These are phyloP conservation scores for Leersia perrieri DNA, from an alignment of 176 grass and related monocot species.

Conservation along the genomic window DNA sequence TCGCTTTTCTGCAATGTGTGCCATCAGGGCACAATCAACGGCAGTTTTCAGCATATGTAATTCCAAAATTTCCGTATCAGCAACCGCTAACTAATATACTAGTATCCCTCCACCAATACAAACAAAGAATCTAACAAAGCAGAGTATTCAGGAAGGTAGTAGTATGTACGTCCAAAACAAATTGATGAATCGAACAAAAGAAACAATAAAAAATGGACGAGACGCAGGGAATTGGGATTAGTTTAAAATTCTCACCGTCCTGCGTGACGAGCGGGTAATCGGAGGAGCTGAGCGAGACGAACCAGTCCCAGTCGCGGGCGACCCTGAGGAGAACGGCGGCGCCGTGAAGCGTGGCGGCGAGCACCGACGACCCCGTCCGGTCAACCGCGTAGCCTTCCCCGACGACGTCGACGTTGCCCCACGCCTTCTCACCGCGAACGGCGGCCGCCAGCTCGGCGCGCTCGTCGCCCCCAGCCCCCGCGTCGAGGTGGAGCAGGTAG, in stretches of 20 bases:
- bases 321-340: conserved; percentile 54
- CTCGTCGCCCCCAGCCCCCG: conserved; percentile 28
- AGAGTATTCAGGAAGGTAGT: not conserved
- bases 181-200: not conserved
- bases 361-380: conserved; percentile 35
- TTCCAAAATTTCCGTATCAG: not conserved
- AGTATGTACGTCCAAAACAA: not conserved
- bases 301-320: conserved; percentile 52
- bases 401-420: conserved; percentile 50
- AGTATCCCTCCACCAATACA: no score
- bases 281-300: conserved; percentile 56
- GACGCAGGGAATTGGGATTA: no score
- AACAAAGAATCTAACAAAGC: not conserved
- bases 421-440: conserved; percentile 5
- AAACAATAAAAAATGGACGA: not conserved
- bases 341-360: conserved; percentile 60
- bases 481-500: conserved; percentile 64
- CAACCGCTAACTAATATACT: not conserved
- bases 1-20: not conserved
- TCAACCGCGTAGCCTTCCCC: conserved; percentile 42
- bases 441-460: conserved; percentile 19
- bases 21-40: not conserved
- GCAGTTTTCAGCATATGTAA: not conserved
- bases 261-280: conserved; percentile 74
- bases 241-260: conserved; percentile 35